A percentile compares a stretch with the other conserved stretches of the same genome.
Evolutionary conservation across 129 eudicot genomes (phyloP).

Genomic region (carrot (Daucus carota)): DNA sequence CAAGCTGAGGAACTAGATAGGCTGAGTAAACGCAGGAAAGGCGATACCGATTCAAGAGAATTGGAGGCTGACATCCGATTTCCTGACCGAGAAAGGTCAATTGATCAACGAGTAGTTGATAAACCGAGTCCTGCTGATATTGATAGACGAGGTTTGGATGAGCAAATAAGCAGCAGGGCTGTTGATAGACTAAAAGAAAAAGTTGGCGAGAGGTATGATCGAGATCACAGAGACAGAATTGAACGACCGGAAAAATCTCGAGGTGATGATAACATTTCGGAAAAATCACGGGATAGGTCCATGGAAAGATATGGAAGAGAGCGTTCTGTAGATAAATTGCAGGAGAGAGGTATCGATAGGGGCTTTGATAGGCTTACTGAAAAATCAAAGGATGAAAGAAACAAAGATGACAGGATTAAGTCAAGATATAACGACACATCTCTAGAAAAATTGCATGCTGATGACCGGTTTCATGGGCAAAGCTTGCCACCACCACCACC

Average conservation of each 20-base stretch:
- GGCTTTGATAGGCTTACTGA: conserved; percentile 42
- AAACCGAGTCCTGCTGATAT: conserved; percentile 36
- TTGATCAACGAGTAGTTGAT: conserved; percentile 39
- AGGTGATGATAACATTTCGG: conserved; percentile 52
- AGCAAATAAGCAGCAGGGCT: conserved; percentile 23
- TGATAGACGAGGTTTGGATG: conserved; percentile 41
- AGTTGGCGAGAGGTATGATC: conserved; percentile 61
- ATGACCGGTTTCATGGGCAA: conserved; percentile 78
- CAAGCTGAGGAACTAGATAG: conserved; percentile 83
- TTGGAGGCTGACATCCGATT: conserved; percentile 52
- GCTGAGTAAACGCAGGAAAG: conserved; percentile 66
- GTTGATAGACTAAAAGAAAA: conserved; percentile 56
- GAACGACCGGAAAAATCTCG: conserved; percentile 59
- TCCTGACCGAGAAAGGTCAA: conserved; percentile 52
- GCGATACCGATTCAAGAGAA: conserved; percentile 64
- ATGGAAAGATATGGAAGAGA: conserved; percentile 85
- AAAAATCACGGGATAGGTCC: conserved; percentile 79
- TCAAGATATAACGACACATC: conserved; percentile 46
- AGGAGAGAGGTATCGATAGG: conserved; percentile 51
- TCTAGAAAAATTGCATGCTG: conserved; percentile 45
- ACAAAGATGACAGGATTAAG: conserved; percentile 78
- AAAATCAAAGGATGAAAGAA: conserved; percentile 57
- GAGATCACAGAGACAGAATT: conserved; percentile 60
- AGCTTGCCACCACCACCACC: conserved; percentile 98
- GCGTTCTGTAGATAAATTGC: conserved; percentile 68